Percentiles rank a stretch among this genome's conserved stretches.
These are phyloP conservation scores for Pezicula radicicola DNA, from an alignment of 2,329 filamentous ascomycete species.

Conservation along the genomic window DNA sequence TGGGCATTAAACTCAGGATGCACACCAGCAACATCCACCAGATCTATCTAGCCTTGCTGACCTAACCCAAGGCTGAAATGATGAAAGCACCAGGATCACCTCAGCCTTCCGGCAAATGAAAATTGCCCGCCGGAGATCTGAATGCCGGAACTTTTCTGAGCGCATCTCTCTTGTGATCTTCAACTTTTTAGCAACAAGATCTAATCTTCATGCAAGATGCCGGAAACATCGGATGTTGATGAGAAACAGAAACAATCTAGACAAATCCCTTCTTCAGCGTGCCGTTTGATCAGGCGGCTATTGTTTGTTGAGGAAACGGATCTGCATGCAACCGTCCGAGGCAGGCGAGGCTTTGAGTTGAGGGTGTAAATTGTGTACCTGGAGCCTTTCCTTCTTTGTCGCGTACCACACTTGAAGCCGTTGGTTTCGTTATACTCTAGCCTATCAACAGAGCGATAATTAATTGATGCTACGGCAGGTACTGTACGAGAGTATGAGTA, in stretches of 20 bases:
- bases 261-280: background rate
- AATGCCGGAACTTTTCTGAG: background rate
- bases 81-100: background rate
- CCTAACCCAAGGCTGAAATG: background rate
- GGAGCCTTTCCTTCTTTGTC: background rate
- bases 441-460: background rate
- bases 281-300: background rate
- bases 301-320: background rate
- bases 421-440: background rate
- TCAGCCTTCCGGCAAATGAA: background rate
- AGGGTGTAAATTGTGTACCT: background rate
- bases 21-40: too few relatives aligned
- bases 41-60: background rate
- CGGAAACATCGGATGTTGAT: background rate
- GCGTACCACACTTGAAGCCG: background rate
- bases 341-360: background rate
- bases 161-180: background rate
- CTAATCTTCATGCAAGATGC: background rate
- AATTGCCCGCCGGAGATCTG: background rate
- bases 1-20: too few relatives aligned
- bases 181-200: background rate
- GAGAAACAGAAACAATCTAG: background rate
- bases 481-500: too few relatives aligned
- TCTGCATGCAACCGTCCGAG: background rate
- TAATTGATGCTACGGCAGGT: too few relatives aligned